These are phyloP conservation scores for Phylloporus scabripes DNA, from an alignment of 768 basidiomycete species.

Conservation along the genomic window DNA sequence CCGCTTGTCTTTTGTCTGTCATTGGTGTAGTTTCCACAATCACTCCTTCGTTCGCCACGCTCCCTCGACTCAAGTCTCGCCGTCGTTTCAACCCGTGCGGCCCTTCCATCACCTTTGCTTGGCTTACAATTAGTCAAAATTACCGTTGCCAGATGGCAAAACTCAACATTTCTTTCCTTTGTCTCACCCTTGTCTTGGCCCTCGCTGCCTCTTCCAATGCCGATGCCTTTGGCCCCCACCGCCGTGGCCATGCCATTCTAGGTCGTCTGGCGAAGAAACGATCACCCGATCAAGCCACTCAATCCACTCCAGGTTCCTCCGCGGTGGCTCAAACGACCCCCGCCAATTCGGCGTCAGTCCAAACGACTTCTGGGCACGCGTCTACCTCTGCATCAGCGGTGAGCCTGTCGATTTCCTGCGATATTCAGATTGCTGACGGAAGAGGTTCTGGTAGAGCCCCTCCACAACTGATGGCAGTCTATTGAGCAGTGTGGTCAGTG, in stretches of 20 bases:
- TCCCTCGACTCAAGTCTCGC: slow-evolving; percentile 4
- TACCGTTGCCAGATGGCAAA: slow-evolving; percentile 41
- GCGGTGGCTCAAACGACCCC: slow-evolving; percentile 10
- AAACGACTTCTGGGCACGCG: slow-evolving; percentile 9
- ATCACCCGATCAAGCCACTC: slow-evolving; percentile 28
- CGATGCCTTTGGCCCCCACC: slow-evolving; percentile 37
- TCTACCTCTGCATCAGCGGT: slow-evolving; percentile 19
- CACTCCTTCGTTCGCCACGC: slow-evolving; percentile 17
- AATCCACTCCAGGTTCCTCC: slow-evolving; percentile 14
- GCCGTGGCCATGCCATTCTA: slow-evolving; percentile 51
- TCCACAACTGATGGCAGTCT: slow-evolving; percentile 7
- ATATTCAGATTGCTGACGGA: slow-evolving; percentile 1
- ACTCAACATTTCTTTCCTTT: slow-evolving; percentile 59
- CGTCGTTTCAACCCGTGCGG: background rate
- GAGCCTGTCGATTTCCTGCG: slow-evolving; percentile 3
- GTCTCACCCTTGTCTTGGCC: slow-evolving; percentile 49
- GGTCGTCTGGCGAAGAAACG: slow-evolving; percentile 72
- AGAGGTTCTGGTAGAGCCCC: slow-evolving; percentile 7
- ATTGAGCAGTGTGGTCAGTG: slow-evolving; percentile 8
- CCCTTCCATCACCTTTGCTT: no score
- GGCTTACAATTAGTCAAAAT: slow-evolving; percentile 1
- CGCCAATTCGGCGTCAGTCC: slow-evolving; percentile 10
- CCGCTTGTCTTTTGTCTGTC: background rate
- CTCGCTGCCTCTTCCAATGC: slow-evolving; percentile 43
- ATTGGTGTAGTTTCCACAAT: background rate